Base-by-base conservation (phyloP, 1,284 basidiomycete genomes). In the Inonotus hispidus region DNA sequence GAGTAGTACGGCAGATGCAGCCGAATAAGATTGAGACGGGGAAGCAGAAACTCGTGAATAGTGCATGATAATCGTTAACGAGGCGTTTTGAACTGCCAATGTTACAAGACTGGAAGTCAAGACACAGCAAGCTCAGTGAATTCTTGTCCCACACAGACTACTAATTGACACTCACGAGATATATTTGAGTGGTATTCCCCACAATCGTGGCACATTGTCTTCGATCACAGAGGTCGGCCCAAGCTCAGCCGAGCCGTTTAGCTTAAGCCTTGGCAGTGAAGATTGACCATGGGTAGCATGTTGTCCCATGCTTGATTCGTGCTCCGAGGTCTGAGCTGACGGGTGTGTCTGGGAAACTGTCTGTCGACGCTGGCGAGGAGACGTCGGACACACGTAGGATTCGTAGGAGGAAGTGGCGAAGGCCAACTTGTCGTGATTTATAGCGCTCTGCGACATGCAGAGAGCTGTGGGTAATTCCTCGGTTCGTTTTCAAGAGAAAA, bases 41-140 rank as follows among this genome's bases (percentile, higher is more conserved):
- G 92, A 84, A 0, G 84, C 90, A 1, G 90, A 89, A 62, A 96
- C 90, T 59, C 94, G 87, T 29, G 94, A 96, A 74, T 95, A 93
- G 77, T 96, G 93, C 92, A 98, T 95, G 66, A 98, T 90, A 69
- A 98, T 93, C 60, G 93, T 93, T 60, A 98, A 78, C n/a, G 91
- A 85, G 41, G 93, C 93, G 76, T 98, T 99, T 78, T 99, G 95
- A 5, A 98, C 85, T 2, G 96, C 95, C 60, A 99, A 83, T 5
- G 94, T 95, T 68, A 97, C 83, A 63, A 98, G 83, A 7, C 93
- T 95, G 67, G 59, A 52, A n/a, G 16, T 21, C 8, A 52, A 23
- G 38, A 32, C 50, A 50, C 37, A n/a, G 56, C 39, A 46, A n/a
- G 41, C 27, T 50, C 32, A 43, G 58, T 43, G 43, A 27, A 45